Percentiles rank a stretch among this genome's conserved stretches.
These are phyloP conservation scores for Cucurbita argyrosperma DNA, from an alignment of 306 rosid species.

Conservation along the genomic window DNA sequence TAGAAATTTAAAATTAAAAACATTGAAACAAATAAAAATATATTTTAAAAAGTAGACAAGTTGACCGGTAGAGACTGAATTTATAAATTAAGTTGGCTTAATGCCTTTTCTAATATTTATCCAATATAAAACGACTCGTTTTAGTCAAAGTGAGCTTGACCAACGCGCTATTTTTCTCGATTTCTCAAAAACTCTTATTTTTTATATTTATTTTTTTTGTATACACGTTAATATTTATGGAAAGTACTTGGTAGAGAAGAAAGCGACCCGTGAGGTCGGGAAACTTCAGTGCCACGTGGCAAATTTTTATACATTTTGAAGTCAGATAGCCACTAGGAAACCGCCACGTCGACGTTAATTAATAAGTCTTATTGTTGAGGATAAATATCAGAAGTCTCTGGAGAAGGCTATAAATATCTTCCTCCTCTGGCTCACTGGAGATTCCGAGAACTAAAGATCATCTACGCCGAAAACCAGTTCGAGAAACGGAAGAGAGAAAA, in stretches of 20 bases:
- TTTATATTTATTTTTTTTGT: not conserved
- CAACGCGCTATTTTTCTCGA: not conserved
- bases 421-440: not conserved
- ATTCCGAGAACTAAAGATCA: not conserved
- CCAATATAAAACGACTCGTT: not conserved
- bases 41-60: too few species aligned
- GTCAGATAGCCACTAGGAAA: constrained; percentile 19
- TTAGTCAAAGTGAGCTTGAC: not conserved
- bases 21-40: too few species aligned
- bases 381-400: constrained; percentile 41
- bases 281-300: constrained; percentile 42
- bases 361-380: not conserved
- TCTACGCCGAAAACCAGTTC: not conserved
- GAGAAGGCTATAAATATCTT: constrained; percentile 62
- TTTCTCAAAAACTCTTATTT: not conserved
- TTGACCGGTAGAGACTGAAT: too few species aligned
- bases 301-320: constrained; percentile 3
- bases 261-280: constrained; percentile 23
- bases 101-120: not conserved
- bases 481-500: not conserved
- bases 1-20: too few species aligned
- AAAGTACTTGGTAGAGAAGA: constrained; percentile 8
- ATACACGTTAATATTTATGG: not conserved
- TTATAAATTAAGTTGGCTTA: too few species aligned
- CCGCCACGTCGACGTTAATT: constrained; percentile 30